Conservation (phyloP, 257 asterid species). For the Phtheirospermum japonicum region DNA sequence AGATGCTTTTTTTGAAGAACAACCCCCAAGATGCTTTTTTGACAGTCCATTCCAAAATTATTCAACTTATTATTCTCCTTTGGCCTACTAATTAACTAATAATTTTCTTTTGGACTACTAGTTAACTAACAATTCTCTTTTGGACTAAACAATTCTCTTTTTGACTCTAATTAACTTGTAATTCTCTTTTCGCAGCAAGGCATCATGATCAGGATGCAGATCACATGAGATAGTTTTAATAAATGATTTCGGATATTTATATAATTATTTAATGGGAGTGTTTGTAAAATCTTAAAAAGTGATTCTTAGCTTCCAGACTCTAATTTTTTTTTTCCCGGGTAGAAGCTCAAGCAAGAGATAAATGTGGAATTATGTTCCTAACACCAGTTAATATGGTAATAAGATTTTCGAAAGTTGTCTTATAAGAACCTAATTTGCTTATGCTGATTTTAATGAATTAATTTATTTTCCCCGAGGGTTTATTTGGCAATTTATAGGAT, state of each 20-base stretch:
- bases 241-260: background rate
- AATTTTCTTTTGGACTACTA: too few relatives aligned
- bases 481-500: too few relatives aligned
- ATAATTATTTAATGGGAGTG: background rate
- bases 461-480: too few relatives aligned
- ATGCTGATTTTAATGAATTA: too few relatives aligned
- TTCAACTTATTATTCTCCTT: background rate
- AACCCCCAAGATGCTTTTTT: conserved; percentile 7
- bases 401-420: background rate
- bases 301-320: background rate
- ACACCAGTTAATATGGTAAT: background rate
- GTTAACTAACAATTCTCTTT: background rate
- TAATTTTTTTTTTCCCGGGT: too few relatives aligned
- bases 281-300: background rate
- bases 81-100: background rate
- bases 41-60: background rate
- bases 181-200: too few relatives aligned
- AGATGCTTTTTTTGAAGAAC: background rate
- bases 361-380: background rate
- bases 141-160: background rate
- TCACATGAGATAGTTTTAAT: conserved; percentile 2
- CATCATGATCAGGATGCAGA: too few relatives aligned
- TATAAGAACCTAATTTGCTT: background rate
- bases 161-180: too few relatives aligned
- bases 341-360: too few relatives aligned